Conservation (phyloP, 805 yeast genomes). For the Wilhelminamyces savonicus region DNA sequence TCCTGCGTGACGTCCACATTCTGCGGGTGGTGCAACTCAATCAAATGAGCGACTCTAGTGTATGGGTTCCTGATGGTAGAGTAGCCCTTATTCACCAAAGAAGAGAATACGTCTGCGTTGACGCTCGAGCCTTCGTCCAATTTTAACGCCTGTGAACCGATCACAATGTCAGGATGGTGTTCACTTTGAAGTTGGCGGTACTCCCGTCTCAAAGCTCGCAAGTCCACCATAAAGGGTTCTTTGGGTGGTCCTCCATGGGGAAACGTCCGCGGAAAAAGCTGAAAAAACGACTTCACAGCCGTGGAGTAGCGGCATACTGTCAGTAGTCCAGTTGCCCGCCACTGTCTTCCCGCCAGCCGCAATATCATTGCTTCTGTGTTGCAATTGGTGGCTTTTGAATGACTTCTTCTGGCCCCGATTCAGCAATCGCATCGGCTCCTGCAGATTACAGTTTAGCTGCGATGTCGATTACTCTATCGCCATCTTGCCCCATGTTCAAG, state of each 20-base stretch:
- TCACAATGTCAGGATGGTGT: constrained; percentile 72
- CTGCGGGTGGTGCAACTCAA: constrained; percentile 30
- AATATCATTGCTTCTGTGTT: no score
- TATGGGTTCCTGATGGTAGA: constrained; percentile 65
- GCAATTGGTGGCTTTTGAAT: no score
- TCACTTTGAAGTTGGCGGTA: constrained; percentile 66
- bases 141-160: constrained; percentile 18
- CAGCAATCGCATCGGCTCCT: no score
- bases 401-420: no score
- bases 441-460: no score
- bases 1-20: constrained; percentile 54
- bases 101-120: constrained; percentile 37
- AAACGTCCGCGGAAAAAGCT: constrained; percentile 70
- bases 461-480: no score
- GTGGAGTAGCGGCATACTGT: no score
- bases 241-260: constrained; percentile 58
- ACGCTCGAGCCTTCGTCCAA: constrained; percentile 4
- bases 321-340: no score
- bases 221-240: constrained; percentile 54
- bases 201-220: constrained; percentile 58
- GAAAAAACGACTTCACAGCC: constrained; percentile 35
- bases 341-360: no score
- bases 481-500: no score
- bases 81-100: constrained; percentile 69
- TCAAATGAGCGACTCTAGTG: constrained; percentile 40